Percentiles rank a stretch among this genome's conserved stretches.
phyloP scores from a whole-genome alignment of 257 asterid genomes.

The Solanum okadae region DNA sequence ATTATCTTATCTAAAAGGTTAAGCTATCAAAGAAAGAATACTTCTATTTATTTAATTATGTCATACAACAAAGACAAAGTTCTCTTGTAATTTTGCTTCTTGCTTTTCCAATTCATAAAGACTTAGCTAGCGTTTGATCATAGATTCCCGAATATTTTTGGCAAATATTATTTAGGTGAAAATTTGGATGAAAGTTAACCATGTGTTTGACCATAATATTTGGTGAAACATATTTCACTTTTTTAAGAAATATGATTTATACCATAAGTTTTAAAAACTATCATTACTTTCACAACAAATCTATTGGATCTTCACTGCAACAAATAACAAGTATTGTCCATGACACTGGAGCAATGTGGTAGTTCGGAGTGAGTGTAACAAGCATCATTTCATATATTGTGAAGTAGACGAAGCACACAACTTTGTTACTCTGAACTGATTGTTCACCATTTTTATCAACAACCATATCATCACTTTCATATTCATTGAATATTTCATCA shows the following conservation, averaged over 20 bases:
- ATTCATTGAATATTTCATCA: no score
- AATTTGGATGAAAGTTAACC: background rate
- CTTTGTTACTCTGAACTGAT: background rate
- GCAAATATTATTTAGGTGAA: no score
- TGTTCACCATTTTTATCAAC: no score
- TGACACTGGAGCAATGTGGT: background rate
- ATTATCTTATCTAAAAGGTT: no score
- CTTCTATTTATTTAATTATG: background rate
- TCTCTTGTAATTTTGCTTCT: background rate
- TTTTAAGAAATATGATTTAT: background rate
- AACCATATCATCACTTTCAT: no score
- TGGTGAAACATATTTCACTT: background rate
- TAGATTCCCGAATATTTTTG: no score
- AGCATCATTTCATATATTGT: background rate
- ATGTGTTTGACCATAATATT: background rate
- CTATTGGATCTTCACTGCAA: background rate
- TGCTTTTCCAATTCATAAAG: background rate
- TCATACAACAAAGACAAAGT: background rate
- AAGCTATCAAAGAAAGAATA: background rate
- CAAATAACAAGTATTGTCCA: no score
- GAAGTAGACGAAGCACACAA: background rate
- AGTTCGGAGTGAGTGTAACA: background rate
- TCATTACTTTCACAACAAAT: background rate
- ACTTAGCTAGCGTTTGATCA: background rate
- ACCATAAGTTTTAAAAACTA: no score